A percentile compares a stretch with the other conserved stretches of the same genome.
Conservation (phyloP, 192 early-diverging fungal species). For the Entomortierella beljakovae region DNA sequence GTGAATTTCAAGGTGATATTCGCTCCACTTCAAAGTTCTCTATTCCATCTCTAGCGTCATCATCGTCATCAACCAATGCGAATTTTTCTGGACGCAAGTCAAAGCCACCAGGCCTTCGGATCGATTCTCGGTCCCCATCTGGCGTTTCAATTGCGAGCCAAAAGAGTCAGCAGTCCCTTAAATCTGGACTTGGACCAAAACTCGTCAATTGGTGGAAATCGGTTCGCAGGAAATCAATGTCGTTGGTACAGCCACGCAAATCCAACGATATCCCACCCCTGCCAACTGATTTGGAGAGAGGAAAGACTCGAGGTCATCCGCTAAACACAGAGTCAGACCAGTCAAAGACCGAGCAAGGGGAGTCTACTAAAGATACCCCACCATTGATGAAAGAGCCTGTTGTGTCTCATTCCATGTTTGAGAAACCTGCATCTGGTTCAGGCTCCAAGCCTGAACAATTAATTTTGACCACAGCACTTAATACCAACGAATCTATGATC, state of each 20-base stretch:
- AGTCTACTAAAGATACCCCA: not conserved
- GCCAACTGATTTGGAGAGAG: not conserved
- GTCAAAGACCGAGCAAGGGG: not conserved
- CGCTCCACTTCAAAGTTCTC: not conserved
- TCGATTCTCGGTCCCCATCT: slow-evolving; percentile 38
- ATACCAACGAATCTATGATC: slow-evolving; percentile 20
- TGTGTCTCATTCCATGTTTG: slow-evolving; percentile 42
- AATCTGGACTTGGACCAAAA: slow-evolving; percentile 45
- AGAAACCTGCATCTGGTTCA: slow-evolving; percentile 26
- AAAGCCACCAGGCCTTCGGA: slow-evolving; percentile 29
- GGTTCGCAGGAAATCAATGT: slow-evolving; percentile 50
- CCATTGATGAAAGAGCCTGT: slow-evolving; percentile 8
- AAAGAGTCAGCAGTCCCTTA: slow-evolving; percentile 52
- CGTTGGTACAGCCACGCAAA: slow-evolving; percentile 38
- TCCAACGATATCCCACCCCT: slow-evolving; percentile 4
- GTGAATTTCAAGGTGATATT: slow-evolving; percentile 3
- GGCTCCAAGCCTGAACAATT: slow-evolving; percentile 26
- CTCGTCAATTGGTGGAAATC: slow-evolving; percentile 56
- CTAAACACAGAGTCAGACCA: not conserved
- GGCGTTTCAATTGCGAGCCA: slow-evolving; percentile 43
- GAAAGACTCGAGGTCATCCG: slow-evolving; percentile 3
- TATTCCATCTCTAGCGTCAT: slow-evolving; percentile 7
- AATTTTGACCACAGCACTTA: slow-evolving; percentile 38
- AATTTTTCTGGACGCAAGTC: slow-evolving; percentile 17
- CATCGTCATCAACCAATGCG: not conserved